phyloP scores from a whole-genome alignment of 2,329 filamentous ascomycete genomes.

The Venturia effusa region DNA sequence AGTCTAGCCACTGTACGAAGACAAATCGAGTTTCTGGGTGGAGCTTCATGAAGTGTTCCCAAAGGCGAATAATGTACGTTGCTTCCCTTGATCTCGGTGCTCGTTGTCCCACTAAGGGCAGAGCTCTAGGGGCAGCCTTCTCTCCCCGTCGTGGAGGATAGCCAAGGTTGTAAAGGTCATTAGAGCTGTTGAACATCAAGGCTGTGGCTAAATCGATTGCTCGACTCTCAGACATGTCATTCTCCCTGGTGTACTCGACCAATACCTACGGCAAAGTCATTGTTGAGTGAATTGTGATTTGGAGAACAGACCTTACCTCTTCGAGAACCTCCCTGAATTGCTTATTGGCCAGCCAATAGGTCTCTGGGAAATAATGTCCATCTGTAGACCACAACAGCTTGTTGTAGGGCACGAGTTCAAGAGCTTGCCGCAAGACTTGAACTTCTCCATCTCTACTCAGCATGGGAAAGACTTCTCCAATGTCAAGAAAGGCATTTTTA shows the following conservation, averaged over 20 bases:
- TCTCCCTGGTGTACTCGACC: conserved; percentile 52
- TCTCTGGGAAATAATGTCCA: conserved; percentile 70
- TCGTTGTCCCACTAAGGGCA: background rate
- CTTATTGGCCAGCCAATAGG: conserved; percentile 59
- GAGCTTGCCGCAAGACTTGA: conserved; percentile 55
- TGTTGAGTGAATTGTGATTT: background rate
- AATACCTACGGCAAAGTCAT: conserved; percentile 41
- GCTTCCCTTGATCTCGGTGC: conserved; percentile 15
- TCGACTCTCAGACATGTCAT: conserved; percentile 49
- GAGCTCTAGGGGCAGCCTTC: background rate
- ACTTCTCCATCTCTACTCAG: conserved; percentile 68
- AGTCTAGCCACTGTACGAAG: conserved; percentile 68
- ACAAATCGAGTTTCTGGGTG: conserved; percentile 52
- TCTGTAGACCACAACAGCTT: conserved; percentile 76
- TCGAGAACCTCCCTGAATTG: conserved; percentile 64
- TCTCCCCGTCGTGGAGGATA: conserved; percentile 22
- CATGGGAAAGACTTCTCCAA: conserved; percentile 73
- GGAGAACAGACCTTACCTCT: conserved; percentile 36
- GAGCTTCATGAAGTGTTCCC: conserved; percentile 38
- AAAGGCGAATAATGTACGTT: conserved; percentile 26
- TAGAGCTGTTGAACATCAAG: conserved; percentile 68
- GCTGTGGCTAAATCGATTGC: conserved; percentile 54
- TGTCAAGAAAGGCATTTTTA: conserved; percentile 69
- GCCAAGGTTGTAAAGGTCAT: conserved; percentile 58
- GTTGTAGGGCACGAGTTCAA: conserved; percentile 64